These are phyloP conservation scores for Trichoderma afroharzianum DNA, from an alignment of 2,329 filamentous ascomycete species.

Conservation along the genomic window DNA sequence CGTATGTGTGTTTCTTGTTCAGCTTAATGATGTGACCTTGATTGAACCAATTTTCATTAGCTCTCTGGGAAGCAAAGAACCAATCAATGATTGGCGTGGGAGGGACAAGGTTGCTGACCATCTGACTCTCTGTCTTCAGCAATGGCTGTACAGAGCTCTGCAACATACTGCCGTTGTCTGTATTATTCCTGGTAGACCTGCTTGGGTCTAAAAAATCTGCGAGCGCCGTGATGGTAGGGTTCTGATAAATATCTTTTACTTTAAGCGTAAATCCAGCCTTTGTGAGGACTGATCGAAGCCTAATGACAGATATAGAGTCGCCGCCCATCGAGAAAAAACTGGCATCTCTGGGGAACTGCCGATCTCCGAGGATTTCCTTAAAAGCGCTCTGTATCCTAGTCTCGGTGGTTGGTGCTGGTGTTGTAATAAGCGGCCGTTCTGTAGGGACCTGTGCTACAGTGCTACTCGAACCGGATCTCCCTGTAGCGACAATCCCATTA, in stretches of 20 bases:
- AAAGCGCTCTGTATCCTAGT: background rate
- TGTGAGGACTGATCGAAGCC: background rate
- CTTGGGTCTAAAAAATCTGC: background rate
- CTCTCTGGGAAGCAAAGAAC: background rate
- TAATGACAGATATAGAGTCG: background rate
- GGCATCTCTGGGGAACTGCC: background rate
- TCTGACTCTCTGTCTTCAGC: background rate
- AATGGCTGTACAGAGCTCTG: background rate
- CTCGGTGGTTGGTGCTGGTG: background rate
- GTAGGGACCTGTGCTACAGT: background rate
- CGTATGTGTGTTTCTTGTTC: background rate
- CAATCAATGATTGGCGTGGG: background rate
- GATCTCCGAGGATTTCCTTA: background rate
- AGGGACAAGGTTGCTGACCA: background rate
- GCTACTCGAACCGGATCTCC: background rate
- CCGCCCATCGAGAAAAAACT: background rate
- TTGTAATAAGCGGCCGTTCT: background rate
- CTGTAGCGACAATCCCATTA: background rate
- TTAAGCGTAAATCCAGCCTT: background rate
- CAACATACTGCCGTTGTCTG: background rate
- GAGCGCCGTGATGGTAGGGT: background rate
- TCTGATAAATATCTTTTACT: background rate
- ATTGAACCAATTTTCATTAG: background rate
- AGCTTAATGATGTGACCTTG: background rate
- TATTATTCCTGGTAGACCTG: background rate